These are phyloP conservation scores for Blastobotrys chiropterorum DNA, from an alignment of 805 yeast genomes.

Conservation along the genomic window DNA sequence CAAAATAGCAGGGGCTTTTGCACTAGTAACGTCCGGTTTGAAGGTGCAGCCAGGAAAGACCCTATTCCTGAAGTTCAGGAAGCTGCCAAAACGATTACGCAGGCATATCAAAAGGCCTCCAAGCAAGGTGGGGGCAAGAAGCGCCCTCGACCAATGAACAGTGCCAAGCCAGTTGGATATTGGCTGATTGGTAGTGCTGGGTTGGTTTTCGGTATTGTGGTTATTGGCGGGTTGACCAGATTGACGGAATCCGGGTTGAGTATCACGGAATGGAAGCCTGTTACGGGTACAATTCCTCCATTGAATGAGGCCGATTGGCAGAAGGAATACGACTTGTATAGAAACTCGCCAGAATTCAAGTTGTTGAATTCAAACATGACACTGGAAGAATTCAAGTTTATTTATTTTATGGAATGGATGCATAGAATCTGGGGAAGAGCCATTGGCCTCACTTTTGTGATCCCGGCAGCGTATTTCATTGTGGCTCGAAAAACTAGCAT, in stretches of 20 bases:
- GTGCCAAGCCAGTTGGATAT: conserved; percentile 65
- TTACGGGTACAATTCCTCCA: conserved; percentile 93
- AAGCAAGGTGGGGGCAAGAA: conserved; percentile 22
- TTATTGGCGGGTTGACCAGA: conserved; percentile 94
- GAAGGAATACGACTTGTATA: conserved; percentile 72
- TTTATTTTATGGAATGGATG: conserved; percentile 96
- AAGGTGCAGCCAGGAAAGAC: conserved; percentile 1
- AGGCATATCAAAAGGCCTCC: conserved; percentile 3
- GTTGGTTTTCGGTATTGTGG: conserved; percentile 88
- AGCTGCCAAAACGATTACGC: conserved; percentile 7
- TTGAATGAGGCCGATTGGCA: conserved; percentile 76
- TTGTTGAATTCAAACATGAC: conserved; percentile 84
- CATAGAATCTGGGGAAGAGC: conserved; percentile 90
- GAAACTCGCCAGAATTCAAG: conserved; percentile 84
- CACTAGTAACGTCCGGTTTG: not conserved
- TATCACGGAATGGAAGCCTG: conserved; percentile 98
- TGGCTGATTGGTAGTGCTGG: conserved; percentile 86
- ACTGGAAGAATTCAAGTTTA: conserved; percentile 88
- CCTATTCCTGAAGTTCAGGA: conserved; percentile 1
- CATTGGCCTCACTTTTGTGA: conserved; percentile 74
- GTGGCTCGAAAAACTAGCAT: conserved; percentile 57
- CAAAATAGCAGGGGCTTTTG: not conserved
- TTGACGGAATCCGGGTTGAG: conserved; percentile 93
- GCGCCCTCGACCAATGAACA: conserved; percentile 30
- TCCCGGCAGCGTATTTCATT: conserved; percentile 83